Evolutionary conservation across 2,329 filamentous ascomycete genomes (phyloP), one percentile per base, ranked within the genome.

Genomic region (Neofusicoccum kwambonambiense): DNA sequence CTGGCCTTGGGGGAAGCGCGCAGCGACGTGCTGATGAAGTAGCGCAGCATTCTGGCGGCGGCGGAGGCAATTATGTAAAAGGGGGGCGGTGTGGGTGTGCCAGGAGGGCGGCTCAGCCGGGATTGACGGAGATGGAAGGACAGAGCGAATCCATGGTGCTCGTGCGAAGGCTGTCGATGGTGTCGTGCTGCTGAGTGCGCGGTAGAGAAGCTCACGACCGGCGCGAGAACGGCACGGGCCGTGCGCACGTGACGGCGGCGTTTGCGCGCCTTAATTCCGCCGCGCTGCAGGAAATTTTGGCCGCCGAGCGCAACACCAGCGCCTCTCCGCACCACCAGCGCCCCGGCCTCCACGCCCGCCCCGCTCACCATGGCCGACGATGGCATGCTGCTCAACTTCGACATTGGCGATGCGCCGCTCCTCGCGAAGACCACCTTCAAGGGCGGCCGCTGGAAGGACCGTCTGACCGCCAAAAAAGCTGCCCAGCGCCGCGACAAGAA

Each of bases 371-470:
- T 98, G 93, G 91, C 91, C 60, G 93, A 98, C 82, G 91, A 96
- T 88, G 93, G 93, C 70, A 90, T 99, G 87, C 86, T 97, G 65
- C 83, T 98, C 75, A 98, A 98, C 73, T 97, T 98, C 76, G 89
- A 92, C 71, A 82, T 97, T 65, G 85, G 87, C 34, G 88, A 91
- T 67, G 85, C 82, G 17, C 85, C 90, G 12, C 76, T 91, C 62
- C 84, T 88, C 66, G 82, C 85, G 84, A 83, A 83, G 70, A 79
- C 82, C 3, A 84, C 81, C 63, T 91, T 96, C 77, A 95, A 90
- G 75, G 95, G 95, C 70, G 95, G 95, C n/a, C 87, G 87, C 71
- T 99, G 95, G 95, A 90, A 91, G 74, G 93, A 97, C 75, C 87
- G 95, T 67, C 84, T 94, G 66, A 89, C 88, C 64, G 93, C 93